phyloP scores from a whole-genome alignment of 2,329 filamentous ascomycete genomes.

The Clarireedia paspali region DNA sequence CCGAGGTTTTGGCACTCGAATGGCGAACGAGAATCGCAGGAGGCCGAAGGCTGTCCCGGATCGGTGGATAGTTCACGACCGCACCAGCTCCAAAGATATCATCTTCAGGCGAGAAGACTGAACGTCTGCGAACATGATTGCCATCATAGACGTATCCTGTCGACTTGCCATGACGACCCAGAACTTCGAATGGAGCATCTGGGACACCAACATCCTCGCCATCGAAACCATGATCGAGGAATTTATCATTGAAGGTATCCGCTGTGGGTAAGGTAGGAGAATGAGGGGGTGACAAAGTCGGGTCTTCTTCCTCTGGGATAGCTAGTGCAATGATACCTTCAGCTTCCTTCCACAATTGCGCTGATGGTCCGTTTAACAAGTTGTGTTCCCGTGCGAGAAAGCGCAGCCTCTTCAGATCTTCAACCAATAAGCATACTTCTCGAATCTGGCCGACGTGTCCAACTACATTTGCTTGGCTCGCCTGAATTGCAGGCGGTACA shows the following conservation, averaged over 20 bases:
- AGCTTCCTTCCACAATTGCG: slow-evolving; percentile 67
- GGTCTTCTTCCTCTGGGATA: slow-evolving; percentile 55
- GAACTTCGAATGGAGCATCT: slow-evolving; percentile 39
- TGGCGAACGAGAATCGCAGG: slow-evolving; percentile 19
- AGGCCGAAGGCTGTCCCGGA: slow-evolving; percentile 31
- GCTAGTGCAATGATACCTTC: slow-evolving; percentile 85
- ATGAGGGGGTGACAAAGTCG: slow-evolving; percentile 22
- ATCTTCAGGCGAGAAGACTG: slow-evolving; percentile 58
- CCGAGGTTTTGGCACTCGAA: slow-evolving; percentile 30
- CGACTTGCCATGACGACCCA: slow-evolving; percentile 19
- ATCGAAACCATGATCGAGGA: slow-evolving; percentile 36
- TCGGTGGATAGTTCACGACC: slow-evolving; percentile 15
- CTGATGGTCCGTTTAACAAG: slow-evolving; percentile 52
- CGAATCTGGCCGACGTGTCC: slow-evolving; percentile 78
- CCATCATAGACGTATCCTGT: slow-evolving; percentile 40
- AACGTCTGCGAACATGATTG: slow-evolving; percentile 45
- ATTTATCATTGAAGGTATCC: slow-evolving; percentile 34
- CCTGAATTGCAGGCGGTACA: slow-evolving; percentile 73
- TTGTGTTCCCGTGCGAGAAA: slow-evolving; percentile 61
- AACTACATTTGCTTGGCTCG: slow-evolving; percentile 73
- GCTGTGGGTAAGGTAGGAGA: slow-evolving; percentile 35
- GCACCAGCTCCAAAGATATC: slow-evolving; percentile 49
- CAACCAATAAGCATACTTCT: slow-evolving; percentile 73
- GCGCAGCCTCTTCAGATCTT: slow-evolving; percentile 72
- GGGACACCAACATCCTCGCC: slow-evolving; percentile 37